Evolutionary conservation across 495 filamentous ascomycete genomes (phyloP).

Genomic region (Penicillium flavigenum): DNA sequence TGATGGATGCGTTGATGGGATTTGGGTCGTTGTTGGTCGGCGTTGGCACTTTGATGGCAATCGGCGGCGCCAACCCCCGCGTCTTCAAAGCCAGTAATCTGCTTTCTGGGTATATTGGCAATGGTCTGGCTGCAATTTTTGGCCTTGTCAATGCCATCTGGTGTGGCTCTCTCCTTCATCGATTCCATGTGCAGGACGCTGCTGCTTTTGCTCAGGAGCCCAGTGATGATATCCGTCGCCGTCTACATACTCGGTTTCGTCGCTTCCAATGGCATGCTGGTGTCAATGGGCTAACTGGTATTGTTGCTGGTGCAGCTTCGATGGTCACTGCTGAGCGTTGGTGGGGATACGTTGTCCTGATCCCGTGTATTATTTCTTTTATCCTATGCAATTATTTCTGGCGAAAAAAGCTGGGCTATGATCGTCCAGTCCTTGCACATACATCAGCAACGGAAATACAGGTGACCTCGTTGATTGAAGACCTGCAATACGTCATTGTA

Average conservation of each 20-base stretch:
- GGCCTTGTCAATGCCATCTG: conserved; percentile 46
- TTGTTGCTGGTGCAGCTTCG: conserved; percentile 50
- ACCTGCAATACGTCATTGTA: conserved; percentile 33
- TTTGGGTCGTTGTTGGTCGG: conserved; percentile 48
- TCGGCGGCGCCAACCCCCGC: conserved; percentile 41
- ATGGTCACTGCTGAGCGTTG: conserved; percentile 49
- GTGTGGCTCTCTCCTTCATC: conserved; percentile 39
- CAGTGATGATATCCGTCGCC: conserved; percentile 24
- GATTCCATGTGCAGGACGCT: conserved; percentile 35
- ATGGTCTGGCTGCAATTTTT: conserved; percentile 44
- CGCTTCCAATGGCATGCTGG: conserved; percentile 43
- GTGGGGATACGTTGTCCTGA: conserved; percentile 51
- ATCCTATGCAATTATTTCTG: conserved; percentile 48
- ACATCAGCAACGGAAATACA: conserved; percentile 15
- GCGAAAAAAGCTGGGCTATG: conserved; percentile 46
- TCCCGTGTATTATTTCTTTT: conserved; percentile 47
- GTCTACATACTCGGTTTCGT: conserved; percentile 35
- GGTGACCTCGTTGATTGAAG: conserved; percentile 24
- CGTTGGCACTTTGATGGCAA: conserved; percentile 51
- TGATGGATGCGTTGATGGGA: conserved; percentile 50
- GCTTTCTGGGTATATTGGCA: conserved; percentile 51
- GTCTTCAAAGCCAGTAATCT: conserved; percentile 48
- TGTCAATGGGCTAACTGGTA: conserved; percentile 42
- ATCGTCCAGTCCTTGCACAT: conserved; percentile 35
- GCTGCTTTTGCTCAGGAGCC: conserved; percentile 19